Evolutionary conservation across 2,329 filamentous ascomycete species (phyloP).

Genomic region (Davidsoniella australis): DNA sequence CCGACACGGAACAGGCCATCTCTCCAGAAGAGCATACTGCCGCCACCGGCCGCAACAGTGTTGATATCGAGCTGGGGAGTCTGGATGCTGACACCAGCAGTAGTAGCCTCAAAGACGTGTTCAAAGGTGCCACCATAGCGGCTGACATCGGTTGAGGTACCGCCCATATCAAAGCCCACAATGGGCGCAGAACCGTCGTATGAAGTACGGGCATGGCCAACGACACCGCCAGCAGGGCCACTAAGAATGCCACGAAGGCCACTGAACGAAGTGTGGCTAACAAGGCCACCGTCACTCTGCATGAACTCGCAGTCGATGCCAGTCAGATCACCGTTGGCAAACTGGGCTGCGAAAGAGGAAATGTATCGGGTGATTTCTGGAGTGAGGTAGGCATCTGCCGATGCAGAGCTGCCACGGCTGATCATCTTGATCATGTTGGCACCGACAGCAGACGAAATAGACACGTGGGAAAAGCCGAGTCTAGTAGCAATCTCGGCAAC

Average conservation of each 20-base stretch:
- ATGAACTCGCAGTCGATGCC: constrained; percentile 9
- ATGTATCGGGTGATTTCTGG: constrained; percentile 63
- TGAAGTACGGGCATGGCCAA: constrained; percentile 41
- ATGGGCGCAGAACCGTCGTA: too few relatives aligned
- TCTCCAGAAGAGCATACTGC: too few relatives aligned
- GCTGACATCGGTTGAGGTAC: too few relatives aligned
- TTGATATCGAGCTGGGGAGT: too few relatives aligned
- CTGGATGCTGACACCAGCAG: too few relatives aligned
- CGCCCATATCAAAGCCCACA: too few relatives aligned
- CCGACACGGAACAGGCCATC: too few relatives aligned
- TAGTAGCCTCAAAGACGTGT: too few relatives aligned
- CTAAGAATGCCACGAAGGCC: constrained; percentile 51
- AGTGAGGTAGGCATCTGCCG: constrained; percentile 43
- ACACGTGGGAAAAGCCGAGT: constrained; percentile 19
- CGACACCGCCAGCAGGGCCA: constrained; percentile 59
- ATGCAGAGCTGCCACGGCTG: constrained; percentile 57
- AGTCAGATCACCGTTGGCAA: neutral
- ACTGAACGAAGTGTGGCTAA: constrained; percentile 17
- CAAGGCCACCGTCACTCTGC: constrained; percentile 18
- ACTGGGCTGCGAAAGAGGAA: constrained; percentile 17
- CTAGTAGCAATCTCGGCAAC: constrained; percentile 21
- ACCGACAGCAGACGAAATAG: neutral
- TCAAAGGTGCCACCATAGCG: too few relatives aligned
- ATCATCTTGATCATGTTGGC: constrained; percentile 66
- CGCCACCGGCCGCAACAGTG: too few relatives aligned